These are phyloP conservation scores for Dendrostoma leiphaemia DNA, from an alignment of 2,329 filamentous ascomycete genomes.

Conservation along the genomic window DNA sequence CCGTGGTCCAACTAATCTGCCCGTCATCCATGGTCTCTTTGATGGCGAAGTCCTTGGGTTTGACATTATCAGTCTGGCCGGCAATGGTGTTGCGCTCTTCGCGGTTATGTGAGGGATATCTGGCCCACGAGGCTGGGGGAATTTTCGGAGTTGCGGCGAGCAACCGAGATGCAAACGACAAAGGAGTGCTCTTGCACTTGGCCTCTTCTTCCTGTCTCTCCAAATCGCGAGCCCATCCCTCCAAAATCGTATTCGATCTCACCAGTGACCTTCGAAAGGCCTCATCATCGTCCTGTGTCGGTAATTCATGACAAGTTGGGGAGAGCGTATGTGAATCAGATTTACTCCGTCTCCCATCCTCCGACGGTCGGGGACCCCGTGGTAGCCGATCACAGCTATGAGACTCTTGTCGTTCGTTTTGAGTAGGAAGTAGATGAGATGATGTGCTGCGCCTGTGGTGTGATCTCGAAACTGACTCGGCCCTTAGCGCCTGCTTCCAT, in stretches of 20 bases:
- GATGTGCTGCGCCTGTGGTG: slow-evolving; percentile 10
- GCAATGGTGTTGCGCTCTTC: slow-evolving; percentile 27
- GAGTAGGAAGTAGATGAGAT: not conserved
- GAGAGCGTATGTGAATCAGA: slow-evolving; percentile 6
- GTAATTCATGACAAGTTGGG: not conserved
- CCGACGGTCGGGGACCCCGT: not conserved
- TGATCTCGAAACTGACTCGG: slow-evolving; percentile 15
- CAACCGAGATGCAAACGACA: not conserved
- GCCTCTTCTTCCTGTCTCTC: slow-evolving; percentile 3
- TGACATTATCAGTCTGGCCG: slow-evolving; percentile 24
- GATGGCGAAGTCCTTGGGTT: slow-evolving; percentile 29
- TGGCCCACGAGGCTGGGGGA: slow-evolving; percentile 32
- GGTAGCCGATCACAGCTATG: not conserved
- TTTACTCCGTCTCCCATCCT: not conserved
- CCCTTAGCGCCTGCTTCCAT: slow-evolving; percentile 20
- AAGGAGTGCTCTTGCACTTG: not conserved
- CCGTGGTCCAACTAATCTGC: slow-evolving; percentile 26
- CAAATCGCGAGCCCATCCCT: slow-evolving; percentile 3
- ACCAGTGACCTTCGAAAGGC: not conserved
- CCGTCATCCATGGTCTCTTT: slow-evolving; percentile 21
- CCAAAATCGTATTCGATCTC: slow-evolving; percentile 6
- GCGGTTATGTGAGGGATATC: slow-evolving; percentile 30
- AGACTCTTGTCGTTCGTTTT: not conserved
- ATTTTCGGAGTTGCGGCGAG: not conserved
- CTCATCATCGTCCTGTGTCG: not conserved